These are phyloP conservation scores for Pseudisothecium myosuroides DNA, from an alignment of 225 moss, liverwort and hornwort species.

Conservation along the genomic window DNA sequence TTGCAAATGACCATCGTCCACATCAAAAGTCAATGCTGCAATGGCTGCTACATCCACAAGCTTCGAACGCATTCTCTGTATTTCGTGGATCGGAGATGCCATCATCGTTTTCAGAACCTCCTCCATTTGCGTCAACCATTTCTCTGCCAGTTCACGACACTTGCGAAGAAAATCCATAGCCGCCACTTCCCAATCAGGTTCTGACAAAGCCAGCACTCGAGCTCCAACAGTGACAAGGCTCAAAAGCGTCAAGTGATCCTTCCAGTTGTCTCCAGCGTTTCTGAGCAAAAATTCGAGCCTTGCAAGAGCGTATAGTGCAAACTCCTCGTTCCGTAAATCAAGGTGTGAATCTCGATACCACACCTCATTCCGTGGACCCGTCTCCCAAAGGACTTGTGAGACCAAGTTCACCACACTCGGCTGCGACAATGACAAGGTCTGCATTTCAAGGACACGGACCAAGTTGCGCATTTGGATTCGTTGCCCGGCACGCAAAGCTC, in stretches of 20 bases:
- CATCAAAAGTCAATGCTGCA: slow-evolving; percentile 28
- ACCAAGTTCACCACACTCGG: slow-evolving; percentile 21
- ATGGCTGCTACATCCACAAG: slow-evolving; percentile 22
- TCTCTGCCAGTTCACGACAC: slow-evolving; percentile 4
- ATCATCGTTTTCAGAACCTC: slow-evolving; percentile 8
- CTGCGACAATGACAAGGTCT: slow-evolving; percentile 1
- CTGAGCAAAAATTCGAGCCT: background rate
- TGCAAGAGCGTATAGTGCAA: background rate
- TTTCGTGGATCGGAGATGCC: slow-evolving; percentile 7
- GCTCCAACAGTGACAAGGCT: background rate
- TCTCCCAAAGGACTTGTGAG: background rate
- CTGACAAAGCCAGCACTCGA: background rate
- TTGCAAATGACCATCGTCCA: background rate
- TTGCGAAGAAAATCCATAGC: background rate
- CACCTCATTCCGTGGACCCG: background rate
- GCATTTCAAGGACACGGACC: slow-evolving; percentile 12
- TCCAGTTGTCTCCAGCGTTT: slow-evolving; percentile 13
- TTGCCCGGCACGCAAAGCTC: slow-evolving; percentile 6
- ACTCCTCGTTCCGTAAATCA: background rate
- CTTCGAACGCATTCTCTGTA: slow-evolving; percentile 6
- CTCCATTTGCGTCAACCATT: slow-evolving; percentile 6
- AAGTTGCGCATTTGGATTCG: slow-evolving; percentile 11
- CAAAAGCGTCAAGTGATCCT: slow-evolving; percentile 15
- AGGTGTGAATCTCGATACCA: slow-evolving; percentile 9
- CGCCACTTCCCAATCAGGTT: background rate